phyloP scores from a whole-genome alignment of 805 yeast genomes.

The Dipodascopsis tothii region DNA sequence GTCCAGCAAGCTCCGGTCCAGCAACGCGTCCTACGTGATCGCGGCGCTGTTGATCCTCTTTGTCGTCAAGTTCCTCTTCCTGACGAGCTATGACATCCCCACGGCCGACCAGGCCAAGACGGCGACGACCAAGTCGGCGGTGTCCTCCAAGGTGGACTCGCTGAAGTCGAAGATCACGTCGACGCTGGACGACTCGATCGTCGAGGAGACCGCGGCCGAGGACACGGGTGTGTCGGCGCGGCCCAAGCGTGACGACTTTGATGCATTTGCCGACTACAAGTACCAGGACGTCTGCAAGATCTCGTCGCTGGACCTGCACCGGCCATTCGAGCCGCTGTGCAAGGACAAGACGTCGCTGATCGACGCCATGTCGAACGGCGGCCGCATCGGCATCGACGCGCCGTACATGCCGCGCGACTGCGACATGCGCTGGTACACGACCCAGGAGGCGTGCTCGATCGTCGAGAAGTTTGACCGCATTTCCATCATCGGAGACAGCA shows the following conservation, averaged over 20 bases:
- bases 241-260: slow-evolving; percentile 5
- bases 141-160: too few relatives aligned
- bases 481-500: slow-evolving; percentile 19
- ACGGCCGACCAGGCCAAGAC: neutral
- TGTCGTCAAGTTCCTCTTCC: slow-evolving; percentile 19
- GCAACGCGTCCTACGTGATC: slow-evolving; percentile 16
- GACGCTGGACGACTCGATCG: neutral
- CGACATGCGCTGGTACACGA: slow-evolving; percentile 23
- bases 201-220: neutral
- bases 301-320: slow-evolving; percentile 21
- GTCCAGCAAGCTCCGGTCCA: slow-evolving; percentile 9
- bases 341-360: slow-evolving; percentile 13
- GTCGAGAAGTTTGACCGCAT: slow-evolving; percentile 20
- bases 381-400: slow-evolving; percentile 21
- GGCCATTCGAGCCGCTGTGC: slow-evolving; percentile 21
- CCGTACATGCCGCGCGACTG: slow-evolving; percentile 23
- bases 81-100: slow-evolving; percentile 1
- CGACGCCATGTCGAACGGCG: slow-evolving; percentile 21
- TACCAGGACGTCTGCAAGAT: slow-evolving; percentile 19
- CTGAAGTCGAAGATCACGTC: too few relatives aligned
- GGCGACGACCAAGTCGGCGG: neutral
- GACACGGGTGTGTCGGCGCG: neutral
- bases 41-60: slow-evolving; percentile 22
- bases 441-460: slow-evolving; percentile 18
- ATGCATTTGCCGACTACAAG: slow-evolving; percentile 20